A percentile compares a stretch with the other conserved stretches of the same genome.
Evolutionary conservation across 1,139 yeast species (phyloP).

Genomic region (Taphrina wiesneri): DNA sequence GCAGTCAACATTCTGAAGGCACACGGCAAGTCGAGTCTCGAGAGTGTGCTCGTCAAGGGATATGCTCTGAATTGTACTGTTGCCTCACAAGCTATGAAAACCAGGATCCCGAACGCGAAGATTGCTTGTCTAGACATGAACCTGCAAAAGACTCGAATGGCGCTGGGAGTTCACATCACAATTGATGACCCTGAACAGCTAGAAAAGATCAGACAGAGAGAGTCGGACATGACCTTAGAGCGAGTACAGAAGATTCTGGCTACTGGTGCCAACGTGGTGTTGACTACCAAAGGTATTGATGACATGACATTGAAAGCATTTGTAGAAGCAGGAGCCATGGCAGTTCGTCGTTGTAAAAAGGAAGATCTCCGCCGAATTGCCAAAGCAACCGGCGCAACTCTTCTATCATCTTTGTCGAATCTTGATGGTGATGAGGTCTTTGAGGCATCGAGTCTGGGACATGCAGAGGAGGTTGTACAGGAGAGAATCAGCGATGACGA

Average conservation of each 20-base stretch:
- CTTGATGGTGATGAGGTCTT: constrained; percentile 97
- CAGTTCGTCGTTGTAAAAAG: constrained; percentile 95
- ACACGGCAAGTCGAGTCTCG: constrained; percentile 89
- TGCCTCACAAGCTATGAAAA: constrained; percentile 96
- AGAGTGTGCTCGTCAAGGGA: constrained; percentile 84
- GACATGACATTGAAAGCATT: constrained; percentile 93
- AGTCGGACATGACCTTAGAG: constrained; percentile 85
- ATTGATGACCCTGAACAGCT: constrained; percentile 97
- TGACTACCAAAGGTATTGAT: constrained; percentile 97
- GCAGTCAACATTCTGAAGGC: constrained; percentile 96
- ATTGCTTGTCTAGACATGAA: constrained; percentile 94
- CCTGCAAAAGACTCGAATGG: constrained; percentile 95
- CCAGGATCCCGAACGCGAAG: constrained; percentile 68
- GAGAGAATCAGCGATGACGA: constrained; percentile 94
- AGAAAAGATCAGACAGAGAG: constrained; percentile 93
- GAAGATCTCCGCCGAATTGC: constrained; percentile 97
- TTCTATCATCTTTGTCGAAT: constrained; percentile 82
- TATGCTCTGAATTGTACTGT: constrained; percentile 97
- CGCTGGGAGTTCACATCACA: constrained; percentile 96
- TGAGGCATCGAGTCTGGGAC: constrained; percentile 81
- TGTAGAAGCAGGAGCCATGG: constrained; percentile 95
- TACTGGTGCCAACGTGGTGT: constrained; percentile 94
- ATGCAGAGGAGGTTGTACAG: constrained; percentile 90
- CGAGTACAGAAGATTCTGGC: constrained; percentile 81
- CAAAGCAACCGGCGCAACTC: constrained; percentile 95